These are phyloP conservation scores for Verticillium alfalfae DNA, from an alignment of 2,329 filamentous ascomycete species.

Conservation along the genomic window DNA sequence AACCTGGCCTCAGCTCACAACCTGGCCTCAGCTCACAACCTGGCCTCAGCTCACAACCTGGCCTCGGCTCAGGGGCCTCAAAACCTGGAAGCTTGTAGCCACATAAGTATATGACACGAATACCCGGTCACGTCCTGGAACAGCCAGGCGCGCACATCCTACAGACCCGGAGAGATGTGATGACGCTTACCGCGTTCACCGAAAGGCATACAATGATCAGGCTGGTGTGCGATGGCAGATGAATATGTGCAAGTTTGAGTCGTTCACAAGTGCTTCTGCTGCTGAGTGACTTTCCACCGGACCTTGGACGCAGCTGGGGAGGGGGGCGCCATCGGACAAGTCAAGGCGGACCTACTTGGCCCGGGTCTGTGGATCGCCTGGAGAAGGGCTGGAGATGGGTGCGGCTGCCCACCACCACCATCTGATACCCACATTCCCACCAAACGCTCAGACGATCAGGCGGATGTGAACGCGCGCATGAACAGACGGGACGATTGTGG, in stretches of 20 bases:
- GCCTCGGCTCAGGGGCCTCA: too few species aligned
- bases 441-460: not conserved
- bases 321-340: not conserved
- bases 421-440: not conserved
- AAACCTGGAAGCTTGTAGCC: not conserved
- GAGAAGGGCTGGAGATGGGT: not conserved
- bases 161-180: too few species aligned
- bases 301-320: not conserved
- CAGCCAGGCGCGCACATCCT: too few species aligned
- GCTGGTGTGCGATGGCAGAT: not conserved
- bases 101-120: not conserved
- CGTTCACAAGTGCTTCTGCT: not conserved
- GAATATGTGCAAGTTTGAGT: not conserved
- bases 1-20: too few species aligned
- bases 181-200: too few species aligned
- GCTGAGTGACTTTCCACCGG: not conserved
- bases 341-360: not conserved
- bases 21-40: too few species aligned
- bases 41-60: too few species aligned
- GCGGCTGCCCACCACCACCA: not conserved
- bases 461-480: not conserved
- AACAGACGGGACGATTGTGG: not conserved
- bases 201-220: too few species aligned
- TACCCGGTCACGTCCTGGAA: not conserved
- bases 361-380: not conserved